Conservation (phyloP, 257 asterid genomes). For the Primulina tabacum region DNA sequence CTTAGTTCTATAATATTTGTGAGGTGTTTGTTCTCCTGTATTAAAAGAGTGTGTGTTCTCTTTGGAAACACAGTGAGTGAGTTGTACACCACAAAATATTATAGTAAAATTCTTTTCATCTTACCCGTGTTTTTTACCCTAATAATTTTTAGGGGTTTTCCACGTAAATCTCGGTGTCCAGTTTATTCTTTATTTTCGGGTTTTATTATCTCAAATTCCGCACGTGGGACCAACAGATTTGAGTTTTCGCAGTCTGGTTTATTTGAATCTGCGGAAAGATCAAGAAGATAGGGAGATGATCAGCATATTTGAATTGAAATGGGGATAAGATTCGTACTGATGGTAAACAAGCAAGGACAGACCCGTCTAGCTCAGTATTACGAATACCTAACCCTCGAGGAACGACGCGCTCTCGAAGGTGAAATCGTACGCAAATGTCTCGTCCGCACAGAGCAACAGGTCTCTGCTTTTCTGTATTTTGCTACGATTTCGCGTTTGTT, state of each 20-base stretch:
- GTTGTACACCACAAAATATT: no score
- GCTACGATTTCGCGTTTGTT: background rate
- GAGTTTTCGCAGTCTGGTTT: background rate
- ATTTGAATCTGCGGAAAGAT: background rate
- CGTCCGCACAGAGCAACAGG: conserved; percentile 91
- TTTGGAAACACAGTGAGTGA: no score
- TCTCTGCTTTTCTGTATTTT: conserved; percentile 16
- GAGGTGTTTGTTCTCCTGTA: no score
- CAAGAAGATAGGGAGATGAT: background rate
- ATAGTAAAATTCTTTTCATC: no score
- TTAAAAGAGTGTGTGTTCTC: no score
- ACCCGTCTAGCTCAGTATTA: conserved; percentile 95
- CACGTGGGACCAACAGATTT: no score
- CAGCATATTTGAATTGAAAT: conserved; percentile 21
- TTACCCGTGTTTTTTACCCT: no score
- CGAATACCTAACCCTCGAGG: conserved; percentile 84
- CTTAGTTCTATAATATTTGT: no score
- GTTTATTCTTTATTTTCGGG: no score
- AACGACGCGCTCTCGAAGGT: conserved; percentile 97
- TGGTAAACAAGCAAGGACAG: conserved; percentile 99
- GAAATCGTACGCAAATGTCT: conserved; percentile 99
- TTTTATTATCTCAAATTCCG: no score
- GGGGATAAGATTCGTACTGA: conserved; percentile 91
- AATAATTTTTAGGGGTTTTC: no score
- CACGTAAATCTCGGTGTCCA: no score